These are phyloP conservation scores for Schizophyllum amplum DNA, from an alignment of 1,284 basidiomycete species.

Conservation along the genomic window DNA sequence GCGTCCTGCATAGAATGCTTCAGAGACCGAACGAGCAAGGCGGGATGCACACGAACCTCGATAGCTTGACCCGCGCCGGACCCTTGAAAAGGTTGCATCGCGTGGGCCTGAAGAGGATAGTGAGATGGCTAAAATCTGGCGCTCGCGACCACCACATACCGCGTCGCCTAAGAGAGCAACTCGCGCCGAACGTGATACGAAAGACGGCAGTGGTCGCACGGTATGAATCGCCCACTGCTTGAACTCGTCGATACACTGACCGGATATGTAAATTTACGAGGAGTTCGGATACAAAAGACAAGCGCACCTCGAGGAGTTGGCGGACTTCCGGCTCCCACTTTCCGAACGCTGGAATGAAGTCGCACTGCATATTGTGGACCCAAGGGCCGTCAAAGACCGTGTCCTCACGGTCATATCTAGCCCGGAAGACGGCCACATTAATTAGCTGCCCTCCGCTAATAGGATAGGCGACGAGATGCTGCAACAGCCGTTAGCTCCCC, in stretches of 20 bases:
- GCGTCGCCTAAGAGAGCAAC: slow-evolving; percentile 37
- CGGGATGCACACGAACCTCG: slow-evolving; percentile 28
- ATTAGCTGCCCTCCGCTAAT: slow-evolving; percentile 35
- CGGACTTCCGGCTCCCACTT: slow-evolving; percentile 41
- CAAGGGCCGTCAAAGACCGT: slow-evolving; percentile 34
- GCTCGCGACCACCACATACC: slow-evolving; percentile 20
- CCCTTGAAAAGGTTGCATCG: slow-evolving; percentile 41
- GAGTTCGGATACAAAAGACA: background rate
- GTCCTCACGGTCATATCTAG: slow-evolving; percentile 30
- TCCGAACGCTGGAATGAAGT: slow-evolving; percentile 17
- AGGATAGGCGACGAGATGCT: slow-evolving; percentile 43
- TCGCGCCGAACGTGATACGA: slow-evolving; percentile 22
- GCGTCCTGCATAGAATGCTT: slow-evolving; percentile 34
- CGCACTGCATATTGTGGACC: slow-evolving; percentile 22
- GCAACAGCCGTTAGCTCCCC: slow-evolving; percentile 1
- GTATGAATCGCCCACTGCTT: slow-evolving; percentile 37
- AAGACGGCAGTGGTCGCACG: slow-evolving; percentile 28
- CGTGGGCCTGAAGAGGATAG: slow-evolving; percentile 33
- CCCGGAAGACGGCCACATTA: slow-evolving; percentile 41
- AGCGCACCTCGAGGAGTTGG: slow-evolving; percentile 33
- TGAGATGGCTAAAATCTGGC: background rate
- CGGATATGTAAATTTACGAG: background rate
- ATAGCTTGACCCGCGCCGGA: slow-evolving; percentile 48
- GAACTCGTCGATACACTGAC: slow-evolving; percentile 34
- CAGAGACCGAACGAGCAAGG: background rate